Evolutionary conservation across 768 basidiomycete species (phyloP).

Genomic region (Mycena rosella): DNA sequence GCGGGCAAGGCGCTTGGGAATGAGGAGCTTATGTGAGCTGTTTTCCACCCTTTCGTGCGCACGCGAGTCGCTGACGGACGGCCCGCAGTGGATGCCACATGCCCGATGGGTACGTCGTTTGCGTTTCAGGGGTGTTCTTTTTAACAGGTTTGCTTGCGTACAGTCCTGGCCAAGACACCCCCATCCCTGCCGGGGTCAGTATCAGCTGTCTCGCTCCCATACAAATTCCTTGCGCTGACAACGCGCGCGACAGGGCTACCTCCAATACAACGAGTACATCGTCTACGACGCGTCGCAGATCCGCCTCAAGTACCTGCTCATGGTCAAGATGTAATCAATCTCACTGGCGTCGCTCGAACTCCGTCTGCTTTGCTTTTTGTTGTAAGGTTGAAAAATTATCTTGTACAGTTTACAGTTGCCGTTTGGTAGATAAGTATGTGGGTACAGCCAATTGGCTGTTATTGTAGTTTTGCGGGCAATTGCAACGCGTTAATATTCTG

Average conservation of each 20-base stretch:
- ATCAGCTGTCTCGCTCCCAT: background rate
- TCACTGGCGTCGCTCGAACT: background rate
- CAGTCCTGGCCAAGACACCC: conserved; percentile 39
- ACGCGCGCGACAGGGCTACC: conserved; percentile 25
- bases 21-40: conserved; percentile 52
- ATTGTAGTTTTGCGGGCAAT: conserved; percentile 35
- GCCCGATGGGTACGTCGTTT: conserved; percentile 61
- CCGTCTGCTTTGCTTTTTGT: background rate
- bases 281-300: conserved; percentile 72
- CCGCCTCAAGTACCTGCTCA: conserved; percentile 67
- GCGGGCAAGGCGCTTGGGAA: conserved; percentile 64
- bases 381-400: background rate
- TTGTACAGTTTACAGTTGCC: conserved; percentile 17
- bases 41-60: background rate
- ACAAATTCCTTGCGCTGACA: conserved; percentile 17
- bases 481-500: conserved; percentile 34
- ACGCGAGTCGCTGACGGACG: background rate
- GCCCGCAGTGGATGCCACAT: conserved; percentile 60
- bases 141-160: background rate
- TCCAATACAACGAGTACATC: conserved; percentile 61
- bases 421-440: background rate
- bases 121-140: background rate
- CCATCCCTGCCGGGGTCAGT: conserved; percentile 50
- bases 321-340: conserved; percentile 60
- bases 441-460: conserved; percentile 27